phyloP scores from a whole-genome alignment of 2,329 filamentous ascomycete species.

The Tolypocladium inflatum region DNA sequence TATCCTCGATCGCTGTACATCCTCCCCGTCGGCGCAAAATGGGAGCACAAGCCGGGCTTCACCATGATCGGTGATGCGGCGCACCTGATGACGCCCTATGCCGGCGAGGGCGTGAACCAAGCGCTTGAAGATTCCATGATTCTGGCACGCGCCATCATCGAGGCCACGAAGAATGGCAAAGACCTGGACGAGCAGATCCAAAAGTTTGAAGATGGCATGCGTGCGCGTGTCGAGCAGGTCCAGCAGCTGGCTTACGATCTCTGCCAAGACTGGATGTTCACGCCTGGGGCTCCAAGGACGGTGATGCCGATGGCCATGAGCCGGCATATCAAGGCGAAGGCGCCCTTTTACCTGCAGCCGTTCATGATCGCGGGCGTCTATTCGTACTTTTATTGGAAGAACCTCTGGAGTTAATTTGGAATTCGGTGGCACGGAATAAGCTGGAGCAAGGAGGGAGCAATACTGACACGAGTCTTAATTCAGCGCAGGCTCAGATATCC shows the following conservation, averaged over 20 bases:
- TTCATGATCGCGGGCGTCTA: neutral
- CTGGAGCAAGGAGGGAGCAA: neutral
- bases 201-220: constrained; percentile 29
- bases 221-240: constrained; percentile 23
- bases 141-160: constrained; percentile 34
- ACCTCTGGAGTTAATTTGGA: neutral
- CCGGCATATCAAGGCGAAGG: constrained; percentile 15
- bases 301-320: constrained; percentile 27
- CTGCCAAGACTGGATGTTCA: constrained; percentile 37
- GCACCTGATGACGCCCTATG: constrained; percentile 49
- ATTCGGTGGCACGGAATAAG: no score
- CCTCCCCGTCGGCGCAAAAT: constrained; percentile 39
- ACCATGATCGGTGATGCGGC: constrained; percentile 52
- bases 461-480: neutral
- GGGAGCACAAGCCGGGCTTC: constrained; percentile 35
- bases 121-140: constrained; percentile 44
- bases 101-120: constrained; percentile 50
- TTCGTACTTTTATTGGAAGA: neutral
- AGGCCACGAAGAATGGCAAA: constrained; percentile 11
- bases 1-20: constrained; percentile 37
- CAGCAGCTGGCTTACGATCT: constrained; percentile 34
- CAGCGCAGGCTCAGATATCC: neutral
- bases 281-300: constrained; percentile 30
- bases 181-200: constrained; percentile 23
- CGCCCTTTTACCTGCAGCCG: neutral